phyloP scores from a whole-genome alignment of 805 yeast species.

The Lipomyces lipofer region DNA sequence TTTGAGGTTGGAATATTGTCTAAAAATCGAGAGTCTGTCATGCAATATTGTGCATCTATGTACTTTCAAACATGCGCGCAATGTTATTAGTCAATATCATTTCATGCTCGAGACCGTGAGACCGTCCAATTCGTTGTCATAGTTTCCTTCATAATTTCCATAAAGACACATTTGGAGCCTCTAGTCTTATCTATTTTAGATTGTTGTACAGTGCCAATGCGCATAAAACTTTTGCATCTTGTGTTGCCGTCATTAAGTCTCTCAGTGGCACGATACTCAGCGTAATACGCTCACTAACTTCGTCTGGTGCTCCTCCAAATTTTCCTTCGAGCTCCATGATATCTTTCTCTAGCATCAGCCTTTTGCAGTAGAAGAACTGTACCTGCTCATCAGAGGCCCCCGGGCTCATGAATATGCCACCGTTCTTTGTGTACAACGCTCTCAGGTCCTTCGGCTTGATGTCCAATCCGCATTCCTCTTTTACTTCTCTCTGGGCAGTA shows the following conservation, averaged over 20 bases:
- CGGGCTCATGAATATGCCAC: slow-evolving; percentile 30
- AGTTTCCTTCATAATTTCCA: too few relatives aligned
- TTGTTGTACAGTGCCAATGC: slow-evolving; percentile 15
- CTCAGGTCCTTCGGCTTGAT: slow-evolving; percentile 27
- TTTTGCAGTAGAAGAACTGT: slow-evolving; percentile 26
- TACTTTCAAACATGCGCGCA: too few relatives aligned
- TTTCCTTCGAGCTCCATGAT: slow-evolving; percentile 16
- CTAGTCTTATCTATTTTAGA: neutral
- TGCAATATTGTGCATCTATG: too few relatives aligned
- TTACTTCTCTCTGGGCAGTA: slow-evolving; percentile 35
- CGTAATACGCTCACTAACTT: slow-evolving; percentile 22
- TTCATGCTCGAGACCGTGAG: neutral
- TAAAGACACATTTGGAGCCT: too few relatives aligned
- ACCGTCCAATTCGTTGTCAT: neutral
- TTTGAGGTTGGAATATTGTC: neutral
- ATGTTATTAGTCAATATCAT: too few relatives aligned
- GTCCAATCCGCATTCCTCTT: slow-evolving; percentile 36
- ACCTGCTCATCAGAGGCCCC: slow-evolving; percentile 33
- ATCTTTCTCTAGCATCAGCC: slow-evolving; percentile 14
- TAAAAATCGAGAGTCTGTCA: neutral
- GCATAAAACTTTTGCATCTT: slow-evolving; percentile 21
- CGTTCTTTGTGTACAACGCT: slow-evolving; percentile 20
- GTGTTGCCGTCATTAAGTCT: slow-evolving; percentile 19
- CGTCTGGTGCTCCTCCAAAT: slow-evolving; percentile 24
- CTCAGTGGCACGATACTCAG: slow-evolving; percentile 12